Evolutionary conservation across 108 stramenopile species (phyloP).

Genomic region (Cyclostephanos tholiformis): DNA sequence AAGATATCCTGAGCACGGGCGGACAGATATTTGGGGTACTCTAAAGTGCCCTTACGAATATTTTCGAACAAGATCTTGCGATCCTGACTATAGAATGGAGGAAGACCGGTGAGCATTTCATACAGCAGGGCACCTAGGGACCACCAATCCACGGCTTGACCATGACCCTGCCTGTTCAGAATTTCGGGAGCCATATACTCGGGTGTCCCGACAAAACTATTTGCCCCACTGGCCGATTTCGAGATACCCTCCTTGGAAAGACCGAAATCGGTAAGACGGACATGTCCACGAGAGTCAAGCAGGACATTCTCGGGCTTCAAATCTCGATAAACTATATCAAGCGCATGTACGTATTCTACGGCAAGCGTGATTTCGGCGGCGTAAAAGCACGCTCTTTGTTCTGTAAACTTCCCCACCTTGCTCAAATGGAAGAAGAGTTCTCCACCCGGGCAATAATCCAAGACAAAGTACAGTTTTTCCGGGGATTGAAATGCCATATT

Average conservation of each 20-base stretch:
- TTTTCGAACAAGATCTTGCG: slow-evolving; percentile 95
- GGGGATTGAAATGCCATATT: slow-evolving; percentile 99
- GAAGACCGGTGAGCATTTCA: slow-evolving; percentile 98
- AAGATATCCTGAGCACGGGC: slow-evolving; percentile 65
- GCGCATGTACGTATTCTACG: slow-evolving; percentile 93
- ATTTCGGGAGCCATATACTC: slow-evolving; percentile 99
- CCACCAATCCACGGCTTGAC: slow-evolving; percentile 99
- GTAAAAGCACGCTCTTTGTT: slow-evolving; percentile 93
- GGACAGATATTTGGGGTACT: slow-evolving; percentile 87
- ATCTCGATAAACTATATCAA: slow-evolving; percentile 97
- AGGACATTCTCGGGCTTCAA: slow-evolving; percentile 98
- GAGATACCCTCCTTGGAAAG: slow-evolving; percentile 97
- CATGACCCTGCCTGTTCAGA: slow-evolving; percentile 90
- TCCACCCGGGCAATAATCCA: slow-evolving; percentile 98
- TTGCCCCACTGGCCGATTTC: slow-evolving; percentile 87
- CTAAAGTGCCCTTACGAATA: slow-evolving; percentile 90
- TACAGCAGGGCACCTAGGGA: slow-evolving; percentile 95
- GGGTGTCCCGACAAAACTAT: slow-evolving; percentile 98
- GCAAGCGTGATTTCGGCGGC: slow-evolving; percentile 96
- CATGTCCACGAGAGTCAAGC: slow-evolving; percentile 92
- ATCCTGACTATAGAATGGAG: slow-evolving; percentile 97
- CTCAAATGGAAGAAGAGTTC: slow-evolving; percentile 98
- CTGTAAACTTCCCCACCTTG: slow-evolving; percentile 93
- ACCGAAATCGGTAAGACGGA: slow-evolving; percentile 98
- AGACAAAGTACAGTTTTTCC: slow-evolving; percentile 96